Percentiles rank a stretch among this genome's conserved stretches.
Conservation (phyloP, 148 eudicot species). For the Suaeda aralocaspica region DNA sequence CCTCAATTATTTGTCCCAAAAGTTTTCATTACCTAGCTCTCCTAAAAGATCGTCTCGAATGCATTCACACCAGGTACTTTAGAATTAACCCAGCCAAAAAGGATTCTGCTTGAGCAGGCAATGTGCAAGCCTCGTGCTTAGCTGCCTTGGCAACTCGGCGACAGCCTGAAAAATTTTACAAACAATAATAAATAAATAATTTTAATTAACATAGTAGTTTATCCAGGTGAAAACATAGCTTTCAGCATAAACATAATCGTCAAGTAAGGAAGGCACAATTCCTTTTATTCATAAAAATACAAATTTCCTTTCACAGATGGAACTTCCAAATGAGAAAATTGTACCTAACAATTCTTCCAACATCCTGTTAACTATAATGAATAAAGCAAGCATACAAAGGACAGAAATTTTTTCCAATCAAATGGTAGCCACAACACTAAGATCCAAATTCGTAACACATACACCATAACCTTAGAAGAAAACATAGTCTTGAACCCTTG, state of each 20-base stretch:
- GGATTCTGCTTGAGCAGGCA: conserved; percentile 55
- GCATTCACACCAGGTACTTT: conserved; percentile 36
- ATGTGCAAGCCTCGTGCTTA: conserved; percentile 56
- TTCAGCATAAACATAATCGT: not conserved
- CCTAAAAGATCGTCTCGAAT: conserved; percentile 20
- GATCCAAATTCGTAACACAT: not conserved
- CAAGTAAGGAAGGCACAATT: too few relatives aligned
- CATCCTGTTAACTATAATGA: not conserved
- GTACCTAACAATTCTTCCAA: not conserved
- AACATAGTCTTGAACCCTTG: not conserved
- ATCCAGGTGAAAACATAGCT: not conserved
- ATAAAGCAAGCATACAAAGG: not conserved
- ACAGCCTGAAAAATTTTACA: conserved; percentile 77
- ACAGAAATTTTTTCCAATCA: not conserved
- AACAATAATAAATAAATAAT: too few relatives aligned
- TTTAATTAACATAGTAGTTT: not conserved
- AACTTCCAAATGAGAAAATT: not conserved
- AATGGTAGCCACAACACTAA: not conserved
- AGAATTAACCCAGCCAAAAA: conserved; percentile 39
- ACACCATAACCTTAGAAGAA: not conserved
- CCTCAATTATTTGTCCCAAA: too few relatives aligned
- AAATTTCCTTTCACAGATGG: not conserved
- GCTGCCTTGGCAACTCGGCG: conserved; percentile 80
- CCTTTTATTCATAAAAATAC: too few relatives aligned
- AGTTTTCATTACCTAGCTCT: conserved; percentile 42